These are phyloP conservation scores for Macadamia integrifolia DNA, from an alignment of 164 flowering plant species.

Conservation along the genomic window DNA sequence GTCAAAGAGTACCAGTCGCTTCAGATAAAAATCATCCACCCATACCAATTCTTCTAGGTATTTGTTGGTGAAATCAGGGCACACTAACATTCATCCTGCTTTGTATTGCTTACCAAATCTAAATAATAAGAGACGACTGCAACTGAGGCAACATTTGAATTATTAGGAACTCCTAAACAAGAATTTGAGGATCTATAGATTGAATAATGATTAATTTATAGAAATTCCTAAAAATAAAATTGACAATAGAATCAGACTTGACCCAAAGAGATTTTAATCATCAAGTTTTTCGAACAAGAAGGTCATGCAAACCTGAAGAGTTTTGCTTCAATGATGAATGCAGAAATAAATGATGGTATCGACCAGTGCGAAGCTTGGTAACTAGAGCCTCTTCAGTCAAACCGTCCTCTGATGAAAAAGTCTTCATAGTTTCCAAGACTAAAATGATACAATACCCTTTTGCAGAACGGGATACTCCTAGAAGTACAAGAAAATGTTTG, in stretches of 20 bases:
- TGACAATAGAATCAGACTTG: neutral
- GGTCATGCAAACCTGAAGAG: conserved; percentile 55
- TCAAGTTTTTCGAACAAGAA: neutral
- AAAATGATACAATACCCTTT: conserved; percentile 76
- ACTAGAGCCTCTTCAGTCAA: conserved; percentile 96
- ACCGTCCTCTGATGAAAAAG: conserved; percentile 82
- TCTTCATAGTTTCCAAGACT: conserved; percentile 91
- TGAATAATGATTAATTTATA: no score
- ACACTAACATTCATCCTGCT: neutral
- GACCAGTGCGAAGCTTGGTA: conserved; percentile 87
- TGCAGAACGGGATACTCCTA: conserved; percentile 93
- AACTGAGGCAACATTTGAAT: neutral
- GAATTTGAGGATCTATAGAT: no score
- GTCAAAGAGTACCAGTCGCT: no score
- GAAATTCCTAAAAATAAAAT: neutral
- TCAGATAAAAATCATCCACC: neutral
- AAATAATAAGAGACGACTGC: neutral
- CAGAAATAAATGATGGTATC: conserved; percentile 75
- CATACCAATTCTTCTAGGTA: neutral
- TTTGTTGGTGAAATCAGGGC: neutral
- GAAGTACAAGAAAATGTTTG: conserved; percentile 8
- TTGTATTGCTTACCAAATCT: neutral
- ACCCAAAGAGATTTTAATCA: neutral
- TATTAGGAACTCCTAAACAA: no score
- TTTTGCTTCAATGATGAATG: conserved; percentile 77